Evolutionary conservation across 2,329 filamentous ascomycete species (phyloP), one percentile per base, ranked within the genome.

Genomic region (Aspergillus spinulosporus): DNA sequence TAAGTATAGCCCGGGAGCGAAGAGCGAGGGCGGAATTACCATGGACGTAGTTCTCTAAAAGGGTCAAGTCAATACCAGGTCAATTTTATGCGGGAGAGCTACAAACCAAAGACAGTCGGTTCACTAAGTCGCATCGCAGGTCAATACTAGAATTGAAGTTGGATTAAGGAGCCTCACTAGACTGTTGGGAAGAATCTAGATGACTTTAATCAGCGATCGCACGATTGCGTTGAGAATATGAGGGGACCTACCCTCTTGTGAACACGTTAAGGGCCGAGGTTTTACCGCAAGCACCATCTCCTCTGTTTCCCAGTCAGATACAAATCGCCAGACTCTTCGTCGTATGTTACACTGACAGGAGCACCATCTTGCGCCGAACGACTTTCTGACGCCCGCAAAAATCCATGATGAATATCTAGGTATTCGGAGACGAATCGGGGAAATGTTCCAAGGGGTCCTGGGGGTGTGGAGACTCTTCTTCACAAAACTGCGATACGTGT

Each of bases 211-310:
- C 64, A 70, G 68, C 56, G 45, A 47, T 46, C 44, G 31, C 15
- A 32, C 31, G 44, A 21, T 50, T 44, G 50, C 45, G 52, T 48
- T 47, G 47, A 39, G 44, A 59, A 42, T 42, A 52, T 47, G 57
- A 54, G 52, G 44, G 49, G 57, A 58, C 85, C 67, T 79, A 95
- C 89, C 93, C 93, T 88, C 93, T 87, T 65, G 94, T 99, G 78
- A 99, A 99, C 74, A 99, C 94, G 74, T 99, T 99, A 68, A 99
- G 79, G 70, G 97, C 78, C 63, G 92, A 97, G 54, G 94, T 99
- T 83, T 99, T 99, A 72, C 93, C 93, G 76, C 89, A 95, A 66
- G 93, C 93, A 82, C 93, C 93, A 74, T 97, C 93, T 68, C 93
- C 93, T 72, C 92, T 96, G 66, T 59, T 56, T 52, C 49, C 52